Percentiles rank a stretch among this genome's conserved stretches.
Evolutionary conservation across 2,329 filamentous ascomycete species (phyloP).

Genomic region (Neopestalotiopsis sp.): DNA sequence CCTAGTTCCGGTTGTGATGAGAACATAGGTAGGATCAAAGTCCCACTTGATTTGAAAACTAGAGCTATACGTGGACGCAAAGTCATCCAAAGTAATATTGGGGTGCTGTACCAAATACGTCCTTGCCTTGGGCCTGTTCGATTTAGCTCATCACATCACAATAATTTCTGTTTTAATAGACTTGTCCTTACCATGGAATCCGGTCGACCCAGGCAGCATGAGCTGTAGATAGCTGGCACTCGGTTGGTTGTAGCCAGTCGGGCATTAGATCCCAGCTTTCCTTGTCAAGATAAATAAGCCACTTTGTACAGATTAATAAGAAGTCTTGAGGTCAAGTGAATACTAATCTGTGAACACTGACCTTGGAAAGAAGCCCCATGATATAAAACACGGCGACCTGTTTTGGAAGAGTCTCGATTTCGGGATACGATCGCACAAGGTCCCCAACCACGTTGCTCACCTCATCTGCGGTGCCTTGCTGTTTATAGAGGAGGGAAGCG

Average conservation of each 20-base stretch:
- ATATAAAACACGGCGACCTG: constrained; percentile 38
- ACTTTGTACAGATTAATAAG: constrained; percentile 23
- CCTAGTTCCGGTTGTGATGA: constrained; percentile 26
- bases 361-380: constrained; percentile 37
- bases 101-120: constrained; percentile 36
- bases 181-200: constrained; percentile 33
- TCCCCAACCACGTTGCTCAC: constrained; percentile 40
- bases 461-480: constrained; percentile 32
- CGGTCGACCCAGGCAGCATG: constrained; percentile 40
- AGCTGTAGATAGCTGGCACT: constrained; percentile 31
- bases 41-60: constrained; percentile 39
- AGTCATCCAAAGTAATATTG: constrained; percentile 38
- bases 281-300: constrained; percentile 36
- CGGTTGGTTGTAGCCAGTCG: constrained; percentile 35
- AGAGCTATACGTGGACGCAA: constrained; percentile 37
- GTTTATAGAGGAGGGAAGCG: constrained; percentile 31
- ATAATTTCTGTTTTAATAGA: neutral
- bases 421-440: constrained; percentile 35
- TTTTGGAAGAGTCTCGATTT: constrained; percentile 37
- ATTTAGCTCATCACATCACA: constrained; percentile 2
- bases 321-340: neutral
- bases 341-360: constrained; percentile 8
- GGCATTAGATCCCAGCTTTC: constrained; percentile 38
- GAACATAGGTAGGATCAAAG: constrained; percentile 34
- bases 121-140: constrained; percentile 33